These are phyloP conservation scores for Schizophyllum amplum DNA, from an alignment of 1,284 basidiomycete genomes.

Conservation along the genomic window DNA sequence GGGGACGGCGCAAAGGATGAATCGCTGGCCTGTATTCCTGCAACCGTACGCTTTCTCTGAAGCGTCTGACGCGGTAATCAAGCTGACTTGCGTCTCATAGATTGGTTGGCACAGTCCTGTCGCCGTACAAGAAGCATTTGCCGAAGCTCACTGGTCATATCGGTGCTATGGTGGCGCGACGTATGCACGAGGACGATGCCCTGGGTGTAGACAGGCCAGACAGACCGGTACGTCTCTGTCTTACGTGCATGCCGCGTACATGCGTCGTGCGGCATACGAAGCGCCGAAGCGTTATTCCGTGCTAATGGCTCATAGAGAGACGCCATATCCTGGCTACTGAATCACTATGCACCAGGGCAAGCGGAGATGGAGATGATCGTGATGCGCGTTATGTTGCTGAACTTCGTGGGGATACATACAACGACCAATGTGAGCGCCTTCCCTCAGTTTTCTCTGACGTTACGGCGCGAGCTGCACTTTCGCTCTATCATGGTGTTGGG, in stretches of 20 bases:
- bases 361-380: constrained; percentile 10
- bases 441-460: too few relatives aligned
- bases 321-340: constrained; percentile 23
- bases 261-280: too few relatives aligned
- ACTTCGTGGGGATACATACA: constrained; percentile 16
- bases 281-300: too few relatives aligned
- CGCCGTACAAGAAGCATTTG: constrained; percentile 14
- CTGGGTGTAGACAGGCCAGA: constrained; percentile 26
- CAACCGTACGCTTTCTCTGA: constrained; percentile 1
- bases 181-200: constrained; percentile 26
- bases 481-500: too few relatives aligned
- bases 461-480: too few relatives aligned
- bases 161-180: constrained; percentile 32
- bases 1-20: constrained; percentile 23
- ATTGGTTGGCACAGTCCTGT: constrained; percentile 18
- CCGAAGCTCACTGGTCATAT: constrained; percentile 24
- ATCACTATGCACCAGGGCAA: constrained; percentile 17
- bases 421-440: constrained; percentile 12
- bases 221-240: constrained; percentile 20
- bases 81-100: constrained; percentile 10
- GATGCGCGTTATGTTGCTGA: constrained; percentile 12
- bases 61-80: not conserved
- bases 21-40: constrained; percentile 4
- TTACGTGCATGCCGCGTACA: not conserved
- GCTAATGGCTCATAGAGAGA: constrained; percentile 16